phyloP scores from a whole-genome alignment of 73 alveolate species.

The Strombidium stylifer region DNA sequence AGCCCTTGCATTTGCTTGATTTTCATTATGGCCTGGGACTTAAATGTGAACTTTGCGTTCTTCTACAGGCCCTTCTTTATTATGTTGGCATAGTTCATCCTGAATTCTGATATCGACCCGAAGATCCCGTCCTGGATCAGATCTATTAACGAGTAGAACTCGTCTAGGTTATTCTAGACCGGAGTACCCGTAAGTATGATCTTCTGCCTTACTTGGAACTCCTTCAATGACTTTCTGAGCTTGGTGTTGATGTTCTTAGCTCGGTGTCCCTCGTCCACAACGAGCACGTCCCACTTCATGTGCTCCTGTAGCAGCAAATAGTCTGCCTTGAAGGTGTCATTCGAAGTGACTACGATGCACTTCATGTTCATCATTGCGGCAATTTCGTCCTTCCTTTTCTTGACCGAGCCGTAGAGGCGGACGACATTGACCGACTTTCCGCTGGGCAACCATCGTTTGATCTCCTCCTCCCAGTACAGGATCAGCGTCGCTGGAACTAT shows the following conservation, averaged over 20 bases:
- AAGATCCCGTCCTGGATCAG: constrained; percentile 47
- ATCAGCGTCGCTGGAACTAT: constrained; percentile 59
- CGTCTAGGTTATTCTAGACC: constrained; percentile 42
- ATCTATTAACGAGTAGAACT: constrained; percentile 44
- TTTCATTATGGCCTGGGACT: neutral
- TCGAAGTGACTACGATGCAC: no score
- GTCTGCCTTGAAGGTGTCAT: no score
- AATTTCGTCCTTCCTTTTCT: neutral
- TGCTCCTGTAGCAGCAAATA: no score
- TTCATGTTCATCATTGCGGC: neutral
- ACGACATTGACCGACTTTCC: neutral
- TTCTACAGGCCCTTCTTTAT: constrained; percentile 30
- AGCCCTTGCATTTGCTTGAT: neutral
- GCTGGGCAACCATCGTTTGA: constrained; percentile 61
- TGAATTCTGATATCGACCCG: constrained; percentile 26
- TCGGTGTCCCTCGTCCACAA: constrained; percentile 24
- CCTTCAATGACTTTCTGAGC: constrained; percentile 11
- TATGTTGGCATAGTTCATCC: constrained; percentile 3
- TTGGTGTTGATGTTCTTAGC: constrained; percentile 15
- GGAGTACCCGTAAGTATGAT: constrained; percentile 40
- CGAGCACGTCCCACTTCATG: constrained; percentile 2
- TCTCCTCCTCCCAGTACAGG: constrained; percentile 60
- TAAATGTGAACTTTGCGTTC: neutral
- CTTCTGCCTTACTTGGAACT: constrained; percentile 1
- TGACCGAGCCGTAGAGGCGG: neutral